Conservation (phyloP, 140 eudicot species). For the Erigeron philadelphicus region DNA sequence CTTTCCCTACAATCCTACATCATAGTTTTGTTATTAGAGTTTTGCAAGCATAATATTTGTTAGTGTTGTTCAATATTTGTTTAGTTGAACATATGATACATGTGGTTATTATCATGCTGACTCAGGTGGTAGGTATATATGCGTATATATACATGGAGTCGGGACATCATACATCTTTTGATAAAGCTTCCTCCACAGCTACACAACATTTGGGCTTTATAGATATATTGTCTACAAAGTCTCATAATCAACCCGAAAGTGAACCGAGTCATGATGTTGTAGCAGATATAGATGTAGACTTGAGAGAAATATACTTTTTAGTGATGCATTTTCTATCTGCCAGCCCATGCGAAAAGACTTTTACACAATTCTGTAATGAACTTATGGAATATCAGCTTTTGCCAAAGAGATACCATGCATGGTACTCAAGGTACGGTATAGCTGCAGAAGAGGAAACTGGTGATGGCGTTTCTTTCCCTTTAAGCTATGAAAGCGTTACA, state of each 20-base stretch:
- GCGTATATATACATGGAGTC: constrained; percentile 36
- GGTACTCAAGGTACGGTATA: constrained; percentile 70
- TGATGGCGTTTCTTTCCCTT: constrained; percentile 70
- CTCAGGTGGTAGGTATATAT: constrained; percentile 34
- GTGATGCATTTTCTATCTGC: constrained; percentile 83
- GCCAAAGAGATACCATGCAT: constrained; percentile 96
- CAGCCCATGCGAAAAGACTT: constrained; percentile 87
- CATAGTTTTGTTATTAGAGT: neutral
- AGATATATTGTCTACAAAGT: constrained; percentile 40
- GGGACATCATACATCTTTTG: constrained; percentile 43
- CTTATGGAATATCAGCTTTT: constrained; percentile 83
- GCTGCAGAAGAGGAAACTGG: constrained; percentile 39
- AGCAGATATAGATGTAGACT: constrained; percentile 68
- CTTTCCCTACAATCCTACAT: neutral
- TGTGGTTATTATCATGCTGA: constrained; percentile 21
- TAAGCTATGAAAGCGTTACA: constrained; percentile 55
- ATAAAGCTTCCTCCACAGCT: constrained; percentile 36
- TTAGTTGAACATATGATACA: neutral
- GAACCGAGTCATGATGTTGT: constrained; percentile 27
- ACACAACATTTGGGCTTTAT: constrained; percentile 38
- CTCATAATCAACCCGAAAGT: constrained; percentile 41
- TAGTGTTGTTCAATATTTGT: neutral
- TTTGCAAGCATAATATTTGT: neutral
- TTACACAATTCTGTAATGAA: constrained; percentile 60
- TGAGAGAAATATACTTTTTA: constrained; percentile 78